Evolutionary conservation across 495 filamentous ascomycete species (phyloP).

Genomic region (Talaromyces nanjingensis): DNA sequence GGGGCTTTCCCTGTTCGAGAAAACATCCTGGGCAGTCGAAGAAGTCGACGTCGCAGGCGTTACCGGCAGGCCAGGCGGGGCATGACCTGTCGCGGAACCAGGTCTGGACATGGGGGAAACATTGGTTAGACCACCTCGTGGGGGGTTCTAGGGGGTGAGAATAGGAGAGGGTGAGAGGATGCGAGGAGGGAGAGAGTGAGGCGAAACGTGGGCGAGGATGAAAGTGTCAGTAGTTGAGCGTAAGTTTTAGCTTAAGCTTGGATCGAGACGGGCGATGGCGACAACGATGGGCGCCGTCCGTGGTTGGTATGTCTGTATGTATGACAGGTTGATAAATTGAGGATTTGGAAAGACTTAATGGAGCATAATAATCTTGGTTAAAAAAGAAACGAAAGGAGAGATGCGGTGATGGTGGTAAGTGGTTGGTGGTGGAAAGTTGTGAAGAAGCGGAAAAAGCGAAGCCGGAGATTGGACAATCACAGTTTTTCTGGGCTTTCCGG

Average conservation of each 20-base stretch:
- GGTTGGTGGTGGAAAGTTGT: constrained; percentile 9
- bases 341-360: constrained; percentile 8
- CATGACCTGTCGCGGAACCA: constrained; percentile 41
- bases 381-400: not conserved
- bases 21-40: constrained; percentile 35
- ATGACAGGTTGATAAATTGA: not conserved
- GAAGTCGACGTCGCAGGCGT: constrained; percentile 36
- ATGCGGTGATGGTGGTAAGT: constrained; percentile 7
- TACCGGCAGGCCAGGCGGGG: constrained; percentile 42
- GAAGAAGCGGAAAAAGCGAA: constrained; percentile 12
- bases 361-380: not conserved
- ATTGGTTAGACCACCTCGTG: constrained; percentile 36
- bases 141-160: constrained; percentile 11
- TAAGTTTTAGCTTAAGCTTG: not conserved
- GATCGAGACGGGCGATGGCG: not conserved
- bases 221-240: not conserved
- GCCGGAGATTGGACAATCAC: constrained; percentile 5
- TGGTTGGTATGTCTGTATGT: constrained; percentile 9
- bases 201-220: constrained; percentile 6
- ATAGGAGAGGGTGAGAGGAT: constrained; percentile 20
- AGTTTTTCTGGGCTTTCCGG: not conserved
- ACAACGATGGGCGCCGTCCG: constrained; percentile 13
- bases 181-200: constrained; percentile 13
- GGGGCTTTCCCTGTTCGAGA: constrained; percentile 20
- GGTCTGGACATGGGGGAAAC: constrained; percentile 51